Conservation (phyloP, 2,329 filamentous ascomycete genomes). For the Xylariaceae sp. region DNA sequence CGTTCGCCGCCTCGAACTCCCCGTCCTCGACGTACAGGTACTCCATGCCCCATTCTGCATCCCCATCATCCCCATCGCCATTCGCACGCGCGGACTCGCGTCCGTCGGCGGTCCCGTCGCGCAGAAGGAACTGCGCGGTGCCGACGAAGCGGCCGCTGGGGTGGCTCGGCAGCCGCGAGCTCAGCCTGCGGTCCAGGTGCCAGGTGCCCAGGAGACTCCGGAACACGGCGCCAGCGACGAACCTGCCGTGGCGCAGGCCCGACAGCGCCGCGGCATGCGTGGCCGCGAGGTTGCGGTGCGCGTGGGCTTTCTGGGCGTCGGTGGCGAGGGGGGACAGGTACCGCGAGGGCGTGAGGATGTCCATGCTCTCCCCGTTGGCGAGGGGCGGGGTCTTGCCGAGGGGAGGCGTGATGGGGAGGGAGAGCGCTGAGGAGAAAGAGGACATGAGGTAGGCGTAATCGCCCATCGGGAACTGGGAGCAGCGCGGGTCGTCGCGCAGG, state of each 20-base stretch:
- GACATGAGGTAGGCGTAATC: slow-evolving; percentile 77
- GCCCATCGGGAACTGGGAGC: slow-evolving; percentile 75
- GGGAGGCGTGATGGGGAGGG: slow-evolving; percentile 39
- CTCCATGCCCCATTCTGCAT: slow-evolving; percentile 47
- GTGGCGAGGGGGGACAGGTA: slow-evolving; percentile 39
- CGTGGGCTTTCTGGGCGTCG: slow-evolving; percentile 35
- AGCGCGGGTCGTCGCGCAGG: slow-evolving; percentile 47
- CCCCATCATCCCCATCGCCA: slow-evolving; percentile 19
- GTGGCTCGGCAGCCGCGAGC: slow-evolving; percentile 49
- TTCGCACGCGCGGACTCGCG: slow-evolving; percentile 14
- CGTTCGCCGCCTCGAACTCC: slow-evolving; percentile 52
- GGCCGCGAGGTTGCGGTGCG: slow-evolving; percentile 39
- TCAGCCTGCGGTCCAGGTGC: slow-evolving; percentile 56
- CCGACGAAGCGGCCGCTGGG: slow-evolving; percentile 64
- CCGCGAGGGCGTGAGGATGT: slow-evolving; percentile 53
- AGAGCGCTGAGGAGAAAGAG: slow-evolving; percentile 58
- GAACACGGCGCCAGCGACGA: slow-evolving; percentile 64
- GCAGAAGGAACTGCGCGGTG: slow-evolving; percentile 59
- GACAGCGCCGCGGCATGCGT: slow-evolving; percentile 39
- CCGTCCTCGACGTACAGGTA: slow-evolving; percentile 69
- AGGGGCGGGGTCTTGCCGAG: slow-evolving; percentile 30
- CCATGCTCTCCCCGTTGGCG: slow-evolving; percentile 37
- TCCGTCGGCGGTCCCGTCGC: slow-evolving; percentile 53
- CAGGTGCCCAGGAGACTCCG: slow-evolving; percentile 67
- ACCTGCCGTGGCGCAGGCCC: slow-evolving; percentile 41